phyloP scores from a whole-genome alignment of 495 filamentous ascomycete genomes.

The Aspergillus indologenus region DNA sequence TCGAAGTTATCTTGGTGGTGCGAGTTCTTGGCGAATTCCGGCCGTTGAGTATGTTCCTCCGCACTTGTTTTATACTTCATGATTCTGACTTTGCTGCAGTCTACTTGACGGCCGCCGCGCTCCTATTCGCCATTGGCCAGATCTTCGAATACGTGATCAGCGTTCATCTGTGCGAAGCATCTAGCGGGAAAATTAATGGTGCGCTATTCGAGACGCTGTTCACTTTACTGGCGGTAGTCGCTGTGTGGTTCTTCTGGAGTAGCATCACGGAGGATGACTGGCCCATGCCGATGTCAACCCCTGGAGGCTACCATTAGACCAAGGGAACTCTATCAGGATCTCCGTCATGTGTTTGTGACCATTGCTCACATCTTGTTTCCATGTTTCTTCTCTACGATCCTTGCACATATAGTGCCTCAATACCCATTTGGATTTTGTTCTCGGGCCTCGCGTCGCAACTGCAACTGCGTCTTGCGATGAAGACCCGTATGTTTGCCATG shows the following conservation, averaged over 20 bases:
- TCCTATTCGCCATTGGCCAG: constrained; percentile 88
- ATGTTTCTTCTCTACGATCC: constrained; percentile 6
- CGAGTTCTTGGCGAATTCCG: constrained; percentile 78
- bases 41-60: constrained; percentile 68
- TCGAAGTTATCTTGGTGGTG: constrained; percentile 80
- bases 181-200: constrained; percentile 83
- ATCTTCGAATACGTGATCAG: constrained; percentile 95
- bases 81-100: constrained; percentile 47
- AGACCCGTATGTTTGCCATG: constrained; percentile 1
- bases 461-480: neutral
- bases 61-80: neutral
- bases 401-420: constrained; percentile 3
- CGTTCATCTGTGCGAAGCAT: constrained; percentile 79
- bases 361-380: neutral
- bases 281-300: constrained; percentile 60
- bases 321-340: neutral
- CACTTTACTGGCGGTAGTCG: constrained; percentile 75
- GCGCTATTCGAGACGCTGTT: constrained; percentile 92
- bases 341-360: neutral
- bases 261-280: constrained; percentile 99
- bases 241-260: constrained; percentile 94
- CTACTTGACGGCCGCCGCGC: constrained; percentile 66
- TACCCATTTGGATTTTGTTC: neutral
- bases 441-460: neutral
- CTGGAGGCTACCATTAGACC: constrained; percentile 44